Evolutionary conservation across 441 rosid species (phyloP).

Genomic region (Isatis lusitanica): DNA sequence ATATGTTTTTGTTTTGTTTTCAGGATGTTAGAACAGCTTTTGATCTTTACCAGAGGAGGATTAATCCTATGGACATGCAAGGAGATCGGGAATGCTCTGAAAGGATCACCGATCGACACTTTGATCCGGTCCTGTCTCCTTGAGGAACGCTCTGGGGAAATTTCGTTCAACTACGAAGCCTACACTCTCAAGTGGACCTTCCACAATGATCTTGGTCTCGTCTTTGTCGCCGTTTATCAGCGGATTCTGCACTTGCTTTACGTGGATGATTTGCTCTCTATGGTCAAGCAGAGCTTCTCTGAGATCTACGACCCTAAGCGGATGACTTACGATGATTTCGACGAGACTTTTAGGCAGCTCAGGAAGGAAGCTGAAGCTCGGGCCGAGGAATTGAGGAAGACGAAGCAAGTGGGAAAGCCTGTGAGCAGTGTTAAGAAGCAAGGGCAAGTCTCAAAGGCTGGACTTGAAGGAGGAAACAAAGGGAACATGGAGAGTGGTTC

Average conservation of each 20-base stretch:
- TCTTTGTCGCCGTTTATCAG: constrained; percentile 94
- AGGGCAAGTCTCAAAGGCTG: constrained; percentile 59
- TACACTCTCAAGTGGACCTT: constrained; percentile 96
- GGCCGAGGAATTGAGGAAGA: constrained; percentile 77
- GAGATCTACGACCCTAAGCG: constrained; percentile 78
- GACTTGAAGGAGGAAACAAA: constrained; percentile 62
- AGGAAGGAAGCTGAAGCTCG: constrained; percentile 92
- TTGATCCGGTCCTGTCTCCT: constrained; percentile 86
- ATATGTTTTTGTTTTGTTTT: background rate
- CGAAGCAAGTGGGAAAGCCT: constrained; percentile 58
- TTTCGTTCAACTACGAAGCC: constrained; percentile 73
- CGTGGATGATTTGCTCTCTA: constrained; percentile 80
- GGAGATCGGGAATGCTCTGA: constrained; percentile 88
- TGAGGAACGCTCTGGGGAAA: constrained; percentile 92
- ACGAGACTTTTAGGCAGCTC: constrained; percentile 86
- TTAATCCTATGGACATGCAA: constrained; percentile 97
- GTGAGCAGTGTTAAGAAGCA: constrained; percentile 56
- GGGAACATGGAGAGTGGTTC: constrained; percentile 40
- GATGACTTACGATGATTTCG: constrained; percentile 61
- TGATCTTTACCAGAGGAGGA: constrained; percentile 94
- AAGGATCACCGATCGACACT: constrained; percentile 93
- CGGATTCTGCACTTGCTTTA: constrained; percentile 81
- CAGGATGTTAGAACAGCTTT: constrained; percentile 93
- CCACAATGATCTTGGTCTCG: constrained; percentile 92
- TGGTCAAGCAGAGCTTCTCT: constrained; percentile 75